Percentiles rank a stretch among this genome's conserved stretches.
phyloP scores from a whole-genome alignment of 2,329 filamentous ascomycete genomes.

The Pseudocercospora pini-densiflorae region DNA sequence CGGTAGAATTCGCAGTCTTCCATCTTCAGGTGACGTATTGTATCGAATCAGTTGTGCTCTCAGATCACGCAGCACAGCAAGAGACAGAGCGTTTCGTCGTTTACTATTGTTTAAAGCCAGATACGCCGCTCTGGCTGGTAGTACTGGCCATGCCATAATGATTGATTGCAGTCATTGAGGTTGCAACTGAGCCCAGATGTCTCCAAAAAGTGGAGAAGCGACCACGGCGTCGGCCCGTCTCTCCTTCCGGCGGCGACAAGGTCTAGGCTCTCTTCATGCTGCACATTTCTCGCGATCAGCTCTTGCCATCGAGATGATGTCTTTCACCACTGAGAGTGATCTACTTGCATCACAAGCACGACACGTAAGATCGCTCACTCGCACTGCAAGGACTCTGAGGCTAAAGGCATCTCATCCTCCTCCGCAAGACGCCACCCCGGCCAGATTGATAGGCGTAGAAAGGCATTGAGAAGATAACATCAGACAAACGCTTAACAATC shows the following conservation, averaged over 20 bases:
- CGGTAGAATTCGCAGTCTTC: constrained; percentile 21
- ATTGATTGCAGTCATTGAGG: not conserved
- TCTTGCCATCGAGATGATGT: not conserved
- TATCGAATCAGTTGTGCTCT: constrained; percentile 22
- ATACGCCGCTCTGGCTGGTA: constrained; percentile 26
- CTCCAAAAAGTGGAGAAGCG: not conserved
- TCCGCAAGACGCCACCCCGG: not conserved
- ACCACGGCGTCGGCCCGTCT: not conserved
- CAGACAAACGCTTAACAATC: not conserved
- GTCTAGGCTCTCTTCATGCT: not conserved
- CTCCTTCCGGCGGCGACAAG: not conserved
- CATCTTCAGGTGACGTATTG: constrained; percentile 26
- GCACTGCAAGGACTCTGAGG: not conserved
- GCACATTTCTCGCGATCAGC: not conserved
- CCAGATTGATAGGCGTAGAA: not conserved
- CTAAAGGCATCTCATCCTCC: not conserved
- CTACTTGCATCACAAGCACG: not conserved
- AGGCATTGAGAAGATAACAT: not conserved
- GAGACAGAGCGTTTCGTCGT: constrained; percentile 25
- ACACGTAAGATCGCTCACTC: not conserved
- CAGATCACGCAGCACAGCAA: constrained; percentile 22
- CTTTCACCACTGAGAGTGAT: too few relatives aligned
- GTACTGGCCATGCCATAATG: constrained; percentile 19
- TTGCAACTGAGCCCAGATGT: not conserved
- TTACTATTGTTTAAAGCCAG: constrained; percentile 21